Conservation (phyloP, 108 stramenopile species). For the Skeletonema costatum region DNA sequence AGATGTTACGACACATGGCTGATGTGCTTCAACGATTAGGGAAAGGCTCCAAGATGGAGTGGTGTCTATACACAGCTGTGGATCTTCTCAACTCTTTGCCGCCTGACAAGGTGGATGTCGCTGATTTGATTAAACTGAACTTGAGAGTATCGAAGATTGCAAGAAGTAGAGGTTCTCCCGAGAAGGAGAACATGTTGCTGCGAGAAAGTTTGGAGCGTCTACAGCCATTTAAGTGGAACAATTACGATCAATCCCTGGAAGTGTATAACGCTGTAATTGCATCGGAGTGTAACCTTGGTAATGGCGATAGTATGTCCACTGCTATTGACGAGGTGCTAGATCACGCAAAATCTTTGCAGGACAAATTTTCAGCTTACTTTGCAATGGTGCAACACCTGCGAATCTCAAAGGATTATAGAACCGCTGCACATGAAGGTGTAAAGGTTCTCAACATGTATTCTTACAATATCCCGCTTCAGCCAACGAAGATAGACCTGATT, state of each 20-base stretch:
- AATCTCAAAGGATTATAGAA: constrained; percentile 1
- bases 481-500: neutral
- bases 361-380: constrained; percentile 17
- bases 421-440: constrained; percentile 19
- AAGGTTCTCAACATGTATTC: constrained; percentile 9
- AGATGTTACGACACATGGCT: neutral
- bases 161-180: neutral
- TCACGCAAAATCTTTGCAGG: constrained; percentile 15
- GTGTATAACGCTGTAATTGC: constrained; percentile 1
- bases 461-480: constrained; percentile 5
- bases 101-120: neutral
- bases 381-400: neutral
- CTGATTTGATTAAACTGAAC: neutral
- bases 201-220: neutral
- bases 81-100: constrained; percentile 25
- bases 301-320: neutral
- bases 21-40: neutral
- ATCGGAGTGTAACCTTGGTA: constrained; percentile 6
- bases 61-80: constrained; percentile 35
- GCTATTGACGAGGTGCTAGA: constrained; percentile 26
- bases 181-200: constrained; percentile 7
- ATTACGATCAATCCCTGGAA: constrained; percentile 11
- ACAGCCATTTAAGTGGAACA: neutral
- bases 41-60: constrained; percentile 7
- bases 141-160: constrained; percentile 6